phyloP scores from a whole-genome alignment of 2,329 filamentous ascomycete species.

The Penicillium sp. region DNA sequence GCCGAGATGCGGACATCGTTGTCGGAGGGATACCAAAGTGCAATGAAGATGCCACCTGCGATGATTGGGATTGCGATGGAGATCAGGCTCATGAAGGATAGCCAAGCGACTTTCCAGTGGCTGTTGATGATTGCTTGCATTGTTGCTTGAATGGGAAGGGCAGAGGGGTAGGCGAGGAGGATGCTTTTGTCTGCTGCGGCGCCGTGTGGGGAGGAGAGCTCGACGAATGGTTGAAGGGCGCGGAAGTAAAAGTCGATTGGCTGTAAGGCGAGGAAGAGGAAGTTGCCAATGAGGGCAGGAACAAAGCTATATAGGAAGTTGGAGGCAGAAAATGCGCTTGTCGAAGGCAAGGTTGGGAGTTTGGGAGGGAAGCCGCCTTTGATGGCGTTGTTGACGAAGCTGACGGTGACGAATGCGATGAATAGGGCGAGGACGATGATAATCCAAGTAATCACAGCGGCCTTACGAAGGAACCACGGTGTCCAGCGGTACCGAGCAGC shows the following conservation, averaged over 20 bases:
- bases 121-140: conserved; percentile 53
- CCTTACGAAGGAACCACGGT: conserved; percentile 72
- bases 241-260: conserved; percentile 62
- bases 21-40: conserved; percentile 54
- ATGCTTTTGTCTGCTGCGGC: conserved; percentile 56
- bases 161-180: conserved; percentile 57
- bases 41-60: conserved; percentile 63
- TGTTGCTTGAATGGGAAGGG: conserved; percentile 55
- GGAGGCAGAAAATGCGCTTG: conserved; percentile 73
- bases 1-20: conserved; percentile 63
- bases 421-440: conserved; percentile 62
- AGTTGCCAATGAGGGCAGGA: conserved; percentile 57
- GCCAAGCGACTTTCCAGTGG: conserved; percentile 59
- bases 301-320: conserved; percentile 81
- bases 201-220: conserved; percentile 53
- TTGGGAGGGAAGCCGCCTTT: conserved; percentile 70
- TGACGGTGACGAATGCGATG: conserved; percentile 71
- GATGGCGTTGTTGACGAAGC: conserved; percentile 70
- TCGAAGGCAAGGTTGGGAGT: conserved; percentile 60
- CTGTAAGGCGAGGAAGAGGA: conserved; percentile 61
- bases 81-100: conserved; percentile 55
- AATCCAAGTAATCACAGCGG: conserved; percentile 65
- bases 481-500: conserved; percentile 65
- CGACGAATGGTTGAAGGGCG: conserved; percentile 58
- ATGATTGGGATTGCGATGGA: conserved; percentile 58